A percentile compares a stretch with the other conserved stretches of the same genome.
Conservation (phyloP, 106 monocot genomes). For the Apostasia shenzhenica region DNA sequence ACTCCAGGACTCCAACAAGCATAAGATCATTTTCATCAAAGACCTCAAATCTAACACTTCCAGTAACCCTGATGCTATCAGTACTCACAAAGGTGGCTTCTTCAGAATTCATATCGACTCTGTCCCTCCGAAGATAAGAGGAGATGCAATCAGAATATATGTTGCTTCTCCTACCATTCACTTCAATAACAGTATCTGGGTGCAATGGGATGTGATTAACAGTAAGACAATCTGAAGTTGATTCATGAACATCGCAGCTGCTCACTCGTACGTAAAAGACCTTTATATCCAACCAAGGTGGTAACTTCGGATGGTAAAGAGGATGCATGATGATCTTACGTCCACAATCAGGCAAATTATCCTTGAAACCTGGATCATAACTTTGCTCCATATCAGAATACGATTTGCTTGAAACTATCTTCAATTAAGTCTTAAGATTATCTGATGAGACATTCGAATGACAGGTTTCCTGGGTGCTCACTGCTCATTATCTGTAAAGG, state of each 20-base stretch:
- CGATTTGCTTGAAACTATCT: not conserved
- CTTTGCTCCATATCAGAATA: slow-evolving; percentile 11
- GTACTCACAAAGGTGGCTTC: slow-evolving; percentile 77
- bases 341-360: slow-evolving; percentile 15
- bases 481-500: no score
- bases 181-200: slow-evolving; percentile 28
- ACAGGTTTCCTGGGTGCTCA: no score
- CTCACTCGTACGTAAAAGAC: slow-evolving; percentile 2
- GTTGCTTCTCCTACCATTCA: slow-evolving; percentile 56
- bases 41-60: slow-evolving; percentile 62
- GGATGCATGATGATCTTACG: slow-evolving; percentile 63
- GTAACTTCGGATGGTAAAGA: slow-evolving; percentile 39
- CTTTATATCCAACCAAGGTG: slow-evolving; percentile 23
- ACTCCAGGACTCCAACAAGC: slow-evolving; percentile 28
- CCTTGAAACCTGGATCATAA: slow-evolving; percentile 6
- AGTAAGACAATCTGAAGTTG: slow-evolving; percentile 1
- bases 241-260: not conserved
- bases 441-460: no score
- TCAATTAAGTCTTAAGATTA: no score
- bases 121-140: slow-evolving; percentile 47
- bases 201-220: slow-evolving; percentile 7
- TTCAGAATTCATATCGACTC: slow-evolving; percentile 56
- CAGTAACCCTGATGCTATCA: slow-evolving; percentile 50
- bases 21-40: slow-evolving; percentile 38
- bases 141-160: slow-evolving; percentile 44